Percentiles rank a stretch among this genome's conserved stretches.
Conservation (phyloP, 441 rosid genomes). For the Euphorbia celastroides region DNA sequence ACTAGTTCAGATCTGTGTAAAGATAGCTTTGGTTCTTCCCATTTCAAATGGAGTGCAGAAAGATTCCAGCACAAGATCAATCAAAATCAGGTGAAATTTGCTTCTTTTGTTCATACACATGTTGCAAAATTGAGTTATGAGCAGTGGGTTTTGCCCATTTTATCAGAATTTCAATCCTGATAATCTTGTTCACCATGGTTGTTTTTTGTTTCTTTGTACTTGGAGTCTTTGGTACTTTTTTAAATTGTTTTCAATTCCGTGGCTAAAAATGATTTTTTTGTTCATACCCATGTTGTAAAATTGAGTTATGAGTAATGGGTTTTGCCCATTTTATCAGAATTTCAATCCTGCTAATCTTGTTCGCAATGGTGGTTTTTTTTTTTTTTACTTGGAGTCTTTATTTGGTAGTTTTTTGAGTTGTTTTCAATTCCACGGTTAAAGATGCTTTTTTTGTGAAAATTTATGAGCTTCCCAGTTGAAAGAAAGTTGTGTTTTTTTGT, state of each 20-base stretch:
- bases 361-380: no score
- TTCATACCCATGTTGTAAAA: no score
- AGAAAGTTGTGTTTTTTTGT: constrained; percentile 27
- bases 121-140: background rate
- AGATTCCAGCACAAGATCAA: constrained; percentile 34
- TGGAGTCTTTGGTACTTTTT: no score
- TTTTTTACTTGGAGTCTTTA: no score
- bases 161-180: constrained; percentile 4
- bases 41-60: constrained; percentile 40
- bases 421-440: background rate
- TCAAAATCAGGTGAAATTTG: constrained; percentile 23
- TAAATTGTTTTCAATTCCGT: no score
- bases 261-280: no score
- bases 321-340: no score
- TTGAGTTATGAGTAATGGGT: no score
- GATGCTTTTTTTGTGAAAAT: background rate
- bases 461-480: constrained; percentile 3
- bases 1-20: constrained; percentile 38
- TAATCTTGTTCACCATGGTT: background rate
- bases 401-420: background rate
- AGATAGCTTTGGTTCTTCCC: constrained; percentile 33
- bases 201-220: no score
- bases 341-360: no score
- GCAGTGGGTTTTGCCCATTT: background rate
- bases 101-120: background rate